These are phyloP conservation scores for Colletotrichum kahawae DNA, from an alignment of 2,329 filamentous ascomycete species.

Conservation along the genomic window DNA sequence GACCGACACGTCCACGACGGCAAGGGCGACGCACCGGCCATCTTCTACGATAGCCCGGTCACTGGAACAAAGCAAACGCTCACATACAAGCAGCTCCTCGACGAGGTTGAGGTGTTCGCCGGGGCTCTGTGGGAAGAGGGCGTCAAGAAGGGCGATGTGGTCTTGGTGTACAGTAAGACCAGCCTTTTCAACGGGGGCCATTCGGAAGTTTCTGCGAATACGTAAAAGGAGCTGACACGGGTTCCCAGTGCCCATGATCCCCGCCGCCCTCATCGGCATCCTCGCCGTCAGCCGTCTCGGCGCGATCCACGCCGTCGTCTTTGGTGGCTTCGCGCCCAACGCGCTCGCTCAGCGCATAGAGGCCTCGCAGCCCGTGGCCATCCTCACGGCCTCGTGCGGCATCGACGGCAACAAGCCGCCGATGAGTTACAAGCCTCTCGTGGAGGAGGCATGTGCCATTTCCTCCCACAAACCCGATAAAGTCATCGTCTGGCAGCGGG, in stretches of 20 bases:
- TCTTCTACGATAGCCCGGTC: slow-evolving; percentile 89
- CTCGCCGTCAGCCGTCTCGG: slow-evolving; percentile 82
- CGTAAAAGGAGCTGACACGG: background rate
- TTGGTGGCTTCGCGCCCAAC: slow-evolving; percentile 85
- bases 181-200: background rate
- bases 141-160: slow-evolving; percentile 82
- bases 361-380: slow-evolving; percentile 73
- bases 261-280: slow-evolving; percentile 84
- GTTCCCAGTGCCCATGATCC: slow-evolving; percentile 87
- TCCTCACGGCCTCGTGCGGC: slow-evolving; percentile 90
- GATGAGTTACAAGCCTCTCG: slow-evolving; percentile 76
- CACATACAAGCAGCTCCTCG: slow-evolving; percentile 77
- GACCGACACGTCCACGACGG: slow-evolving; percentile 86
- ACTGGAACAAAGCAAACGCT: slow-evolving; percentile 73
- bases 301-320: slow-evolving; percentile 89
- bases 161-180: slow-evolving; percentile 82
- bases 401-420: slow-evolving; percentile 87
- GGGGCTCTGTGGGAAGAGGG: slow-evolving; percentile 84
- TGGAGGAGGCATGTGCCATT: slow-evolving; percentile 73
- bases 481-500: slow-evolving; percentile 84
- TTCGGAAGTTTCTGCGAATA: background rate
- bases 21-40: slow-evolving; percentile 74
- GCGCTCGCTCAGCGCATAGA: slow-evolving; percentile 90
- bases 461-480: slow-evolving; percentile 74
- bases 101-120: slow-evolving; percentile 82